Base-by-base conservation (phyloP, 1,284 basidiomycete genomes). In the Cryptococcus depauperatus region DNA sequence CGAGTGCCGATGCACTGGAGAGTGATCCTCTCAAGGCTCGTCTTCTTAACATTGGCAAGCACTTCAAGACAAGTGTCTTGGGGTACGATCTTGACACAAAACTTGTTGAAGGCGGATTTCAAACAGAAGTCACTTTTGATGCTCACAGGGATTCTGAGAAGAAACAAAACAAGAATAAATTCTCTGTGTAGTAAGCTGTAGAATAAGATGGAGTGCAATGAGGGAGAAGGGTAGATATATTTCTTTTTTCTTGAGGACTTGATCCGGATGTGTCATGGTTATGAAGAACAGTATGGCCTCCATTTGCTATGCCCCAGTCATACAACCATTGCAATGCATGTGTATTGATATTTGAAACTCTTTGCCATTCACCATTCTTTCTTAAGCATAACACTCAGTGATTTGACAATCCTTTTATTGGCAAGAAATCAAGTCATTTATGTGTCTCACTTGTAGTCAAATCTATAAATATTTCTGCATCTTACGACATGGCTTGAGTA, bases 101-200 rank as follows among this genome's bases (percentile, higher is more conserved):
- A 72, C 74, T 93, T 46, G 63, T 60, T 29, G 57, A 65, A 9
- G 79, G 78, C 39, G 87, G 85, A 18, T 76, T 85, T 67, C 85
- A 84, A 60, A 92, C 88, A 21, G 91, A 96, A 72, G 87, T 95
- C 34, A 88, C 91, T 73, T 96, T 93, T 69, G 73, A 87, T 70
- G 88, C 84, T 58, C 91, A 96, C 76, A 87, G 89, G 51, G 38
- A 93, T 71, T 86, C 84, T 56, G 90, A 95, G 77, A 90, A 85
- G 79, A 96, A 95, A 78, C 84, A 83, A 55, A 90, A 89, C 65
- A 73, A 72, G 63, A 85, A 81, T 76, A 90, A 87, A 74, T 82
- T 87, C 52, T 66, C 79, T 58, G 79, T 85, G 52, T 85, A 75
- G 75, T 33, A 5, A 19, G 35, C 30, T 19, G n/a, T n/a, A n/a